Conservation (phyloP, 805 yeast species). For the Schwanniomyces vanrijiae region DNA sequence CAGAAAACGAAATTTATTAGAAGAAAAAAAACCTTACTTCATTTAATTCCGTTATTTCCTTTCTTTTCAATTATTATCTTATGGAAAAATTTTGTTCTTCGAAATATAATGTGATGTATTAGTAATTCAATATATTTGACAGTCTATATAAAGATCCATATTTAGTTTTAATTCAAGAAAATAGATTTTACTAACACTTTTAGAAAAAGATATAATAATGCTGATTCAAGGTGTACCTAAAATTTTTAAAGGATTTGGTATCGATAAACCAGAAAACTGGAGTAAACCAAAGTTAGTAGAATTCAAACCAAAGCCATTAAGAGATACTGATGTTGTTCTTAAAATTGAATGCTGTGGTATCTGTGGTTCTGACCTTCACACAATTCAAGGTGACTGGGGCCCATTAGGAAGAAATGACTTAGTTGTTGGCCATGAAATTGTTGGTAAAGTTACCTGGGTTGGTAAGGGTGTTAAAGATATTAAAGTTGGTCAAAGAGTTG, state of each 20-base stretch:
- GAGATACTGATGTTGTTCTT: constrained; percentile 47
- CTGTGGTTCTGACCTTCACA: constrained; percentile 63
- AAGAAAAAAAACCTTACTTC: too few relatives aligned
- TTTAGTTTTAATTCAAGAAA: too few relatives aligned
- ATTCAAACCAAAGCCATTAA: constrained; percentile 23
- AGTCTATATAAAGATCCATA: neutral
- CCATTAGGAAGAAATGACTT: constrained; percentile 33
- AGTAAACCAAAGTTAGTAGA: constrained; percentile 24
- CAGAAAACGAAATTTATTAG: too few relatives aligned
- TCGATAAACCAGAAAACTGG: constrained; percentile 24
- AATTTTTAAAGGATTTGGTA: constrained; percentile 30
- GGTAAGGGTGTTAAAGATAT: constrained; percentile 54
- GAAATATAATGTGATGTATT: neutral
- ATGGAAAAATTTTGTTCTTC: neutral
- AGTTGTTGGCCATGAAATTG: constrained; percentile 62
- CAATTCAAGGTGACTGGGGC: constrained; percentile 53
- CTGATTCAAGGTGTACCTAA: constrained; percentile 17
- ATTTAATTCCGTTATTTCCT: neutral
- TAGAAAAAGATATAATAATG: neutral
- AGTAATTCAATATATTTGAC: neutral
- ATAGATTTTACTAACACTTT: too few relatives aligned
- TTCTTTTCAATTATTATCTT: neutral
- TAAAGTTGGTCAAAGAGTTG: constrained; percentile 74
- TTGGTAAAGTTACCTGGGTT: constrained; percentile 56
- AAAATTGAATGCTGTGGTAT: constrained; percentile 61